Conservation (phyloP, 2,329 filamentous ascomycete species). For the Dichotomopilus funicola region DNA sequence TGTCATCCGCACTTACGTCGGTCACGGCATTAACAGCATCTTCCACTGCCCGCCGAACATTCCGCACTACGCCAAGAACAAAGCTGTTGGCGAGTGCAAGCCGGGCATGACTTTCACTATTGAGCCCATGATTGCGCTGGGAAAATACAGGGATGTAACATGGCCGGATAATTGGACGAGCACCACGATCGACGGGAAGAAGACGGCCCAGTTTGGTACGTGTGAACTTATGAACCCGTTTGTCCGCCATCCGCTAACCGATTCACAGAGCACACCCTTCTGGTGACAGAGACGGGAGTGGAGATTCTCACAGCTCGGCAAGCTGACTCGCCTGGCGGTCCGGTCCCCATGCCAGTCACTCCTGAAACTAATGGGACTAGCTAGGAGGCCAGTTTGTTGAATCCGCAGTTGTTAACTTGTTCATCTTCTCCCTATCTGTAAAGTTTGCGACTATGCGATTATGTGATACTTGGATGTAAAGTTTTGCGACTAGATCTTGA, state of each 20-base stretch:
- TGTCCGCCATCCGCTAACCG: conserved; percentile 1
- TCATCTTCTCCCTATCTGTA: neutral
- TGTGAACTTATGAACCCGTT: conserved; percentile 9
- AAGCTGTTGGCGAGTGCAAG: conserved; percentile 89
- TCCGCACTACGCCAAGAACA: conserved; percentile 97
- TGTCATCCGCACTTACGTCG: conserved; percentile 92
- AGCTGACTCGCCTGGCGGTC: conserved; percentile 68
- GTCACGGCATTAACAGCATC: conserved; percentile 86
- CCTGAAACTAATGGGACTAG: conserved; percentile 4
- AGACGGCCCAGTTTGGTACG: conserved; percentile 87
- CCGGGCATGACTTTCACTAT: conserved; percentile 98
- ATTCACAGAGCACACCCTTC: conserved; percentile 64
- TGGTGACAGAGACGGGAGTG: conserved; percentile 78
- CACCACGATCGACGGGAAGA: conserved; percentile 80
- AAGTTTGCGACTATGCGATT: neutral
- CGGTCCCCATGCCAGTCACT: conserved; percentile 49
- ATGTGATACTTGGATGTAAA: conserved; percentile 2
- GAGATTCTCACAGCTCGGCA: conserved; percentile 74
- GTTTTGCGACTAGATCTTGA: neutral
- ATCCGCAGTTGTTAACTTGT: conserved; percentile 11
- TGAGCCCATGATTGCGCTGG: conserved; percentile 94
- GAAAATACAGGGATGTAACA: conserved; percentile 84
- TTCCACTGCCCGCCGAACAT: conserved; percentile 95
- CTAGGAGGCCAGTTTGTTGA: conserved; percentile 29
- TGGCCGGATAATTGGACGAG: conserved; percentile 99